phyloP scores from a whole-genome alignment of 371 early-diverging fungal genomes.

The Mortierella sp. region DNA sequence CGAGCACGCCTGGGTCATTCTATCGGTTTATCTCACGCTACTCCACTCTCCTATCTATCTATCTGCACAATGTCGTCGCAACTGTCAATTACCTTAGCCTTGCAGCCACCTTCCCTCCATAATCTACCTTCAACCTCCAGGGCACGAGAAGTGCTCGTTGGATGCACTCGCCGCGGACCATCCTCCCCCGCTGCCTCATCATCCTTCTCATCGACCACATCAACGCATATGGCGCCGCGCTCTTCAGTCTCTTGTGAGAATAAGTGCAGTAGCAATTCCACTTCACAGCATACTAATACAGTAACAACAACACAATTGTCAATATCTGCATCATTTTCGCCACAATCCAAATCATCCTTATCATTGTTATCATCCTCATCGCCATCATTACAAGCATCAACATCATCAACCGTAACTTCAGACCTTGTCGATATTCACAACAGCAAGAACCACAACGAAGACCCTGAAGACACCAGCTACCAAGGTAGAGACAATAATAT shows the following conservation, averaged over 20 bases:
- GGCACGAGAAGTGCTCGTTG: not conserved
- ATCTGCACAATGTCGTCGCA: conserved; percentile 3
- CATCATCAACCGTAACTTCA: not conserved
- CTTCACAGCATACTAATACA: not conserved
- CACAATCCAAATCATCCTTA: too few species aligned
- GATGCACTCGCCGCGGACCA: conserved; percentile 2
- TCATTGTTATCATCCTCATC: not conserved
- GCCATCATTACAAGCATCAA: not conserved
- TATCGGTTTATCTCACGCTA: not conserved
- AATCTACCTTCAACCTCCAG: conserved; percentile 17
- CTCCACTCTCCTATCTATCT: not conserved
- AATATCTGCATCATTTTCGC: not conserved
- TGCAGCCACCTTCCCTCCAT: conserved; percentile 30
- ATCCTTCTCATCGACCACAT: not conserved
- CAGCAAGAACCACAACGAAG: too few species aligned
- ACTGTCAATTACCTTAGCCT: conserved; percentile 14
- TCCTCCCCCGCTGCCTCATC: not conserved
- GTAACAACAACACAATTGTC: not conserved
- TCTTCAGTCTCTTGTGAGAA: not conserved
- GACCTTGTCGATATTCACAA: too few species aligned
- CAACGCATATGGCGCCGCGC: not conserved
- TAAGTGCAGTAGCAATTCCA: not conserved
- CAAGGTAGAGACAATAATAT: too few species aligned
- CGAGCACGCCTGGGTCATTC: not conserved
- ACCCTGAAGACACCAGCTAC: too few species aligned